Conservation (phyloP, 2,329 filamentous ascomycete species). For the Helotiales sp. region DNA sequence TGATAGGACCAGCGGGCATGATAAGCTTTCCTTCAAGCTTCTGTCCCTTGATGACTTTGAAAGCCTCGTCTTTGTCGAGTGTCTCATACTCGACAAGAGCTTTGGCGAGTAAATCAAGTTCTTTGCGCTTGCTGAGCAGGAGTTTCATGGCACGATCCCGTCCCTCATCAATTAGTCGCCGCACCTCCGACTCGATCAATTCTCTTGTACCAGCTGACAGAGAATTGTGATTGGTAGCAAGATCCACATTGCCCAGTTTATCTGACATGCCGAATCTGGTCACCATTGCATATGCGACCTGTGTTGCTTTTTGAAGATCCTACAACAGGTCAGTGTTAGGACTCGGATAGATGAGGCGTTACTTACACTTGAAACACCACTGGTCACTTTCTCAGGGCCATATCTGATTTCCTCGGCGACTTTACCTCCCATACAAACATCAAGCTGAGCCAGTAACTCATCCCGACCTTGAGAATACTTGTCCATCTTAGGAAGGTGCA, state of each 20-base stretch:
- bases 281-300: slow-evolving; percentile 84
- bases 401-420: slow-evolving; percentile 91
- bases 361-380: slow-evolving; percentile 79
- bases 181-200: slow-evolving; percentile 86
- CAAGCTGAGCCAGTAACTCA: slow-evolving; percentile 81
- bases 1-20: slow-evolving; percentile 65
- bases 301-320: slow-evolving; percentile 85
- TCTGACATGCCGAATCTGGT: slow-evolving; percentile 89
- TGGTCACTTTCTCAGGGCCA: slow-evolving; percentile 88
- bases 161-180: slow-evolving; percentile 80
- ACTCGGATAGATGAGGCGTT: not conserved
- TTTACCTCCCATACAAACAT: slow-evolving; percentile 83
- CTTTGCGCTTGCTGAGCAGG: slow-evolving; percentile 75
- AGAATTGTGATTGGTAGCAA: slow-evolving; percentile 77
- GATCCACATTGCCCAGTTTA: slow-evolving; percentile 86
- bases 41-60: slow-evolving; percentile 87
- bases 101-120: slow-evolving; percentile 85
- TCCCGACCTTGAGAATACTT: slow-evolving; percentile 87
- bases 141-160: slow-evolving; percentile 74
- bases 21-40: slow-evolving; percentile 73
- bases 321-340: slow-evolving; percentile 47
- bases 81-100: slow-evolving; percentile 96
- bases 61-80: slow-evolving; percentile 84
- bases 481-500: slow-evolving; percentile 87
- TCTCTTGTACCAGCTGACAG: slow-evolving; percentile 87